These are phyloP conservation scores for Colletotrichum paranaense DNA, from an alignment of 2,329 filamentous ascomycete genomes.

Conservation along the genomic window DNA sequence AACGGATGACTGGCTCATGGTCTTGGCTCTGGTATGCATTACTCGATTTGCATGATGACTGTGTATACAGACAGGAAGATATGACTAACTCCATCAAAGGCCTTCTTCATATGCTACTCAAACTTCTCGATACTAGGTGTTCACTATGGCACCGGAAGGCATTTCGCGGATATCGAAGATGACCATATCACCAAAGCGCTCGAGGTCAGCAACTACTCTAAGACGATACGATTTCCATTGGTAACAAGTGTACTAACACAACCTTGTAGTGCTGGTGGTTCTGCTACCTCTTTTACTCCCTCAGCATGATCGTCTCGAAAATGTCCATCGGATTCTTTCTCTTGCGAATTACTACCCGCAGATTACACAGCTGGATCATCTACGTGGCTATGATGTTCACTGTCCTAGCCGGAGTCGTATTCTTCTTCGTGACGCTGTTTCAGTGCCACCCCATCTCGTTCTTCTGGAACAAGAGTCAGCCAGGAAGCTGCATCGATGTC, in stretches of 20 bases:
- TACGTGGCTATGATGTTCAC: constrained; percentile 49
- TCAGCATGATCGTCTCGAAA: constrained; percentile 51
- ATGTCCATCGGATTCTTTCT: constrained; percentile 56
- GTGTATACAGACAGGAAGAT: not conserved
- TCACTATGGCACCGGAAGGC: constrained; percentile 53
- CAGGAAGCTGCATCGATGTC: constrained; percentile 50
- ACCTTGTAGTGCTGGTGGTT: constrained; percentile 48
- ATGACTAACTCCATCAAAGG: constrained; percentile 35
- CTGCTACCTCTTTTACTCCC: constrained; percentile 50
- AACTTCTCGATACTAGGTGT: constrained; percentile 49
- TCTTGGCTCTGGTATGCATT: constrained; percentile 45
- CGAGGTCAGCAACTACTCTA: constrained; percentile 42
- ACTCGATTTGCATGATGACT: not conserved
- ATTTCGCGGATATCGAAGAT: constrained; percentile 44
- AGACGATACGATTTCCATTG: not conserved
- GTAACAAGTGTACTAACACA: not conserved
- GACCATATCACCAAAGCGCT: constrained; percentile 45
- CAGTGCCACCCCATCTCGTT: constrained; percentile 53
- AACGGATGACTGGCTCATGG: constrained; percentile 53
- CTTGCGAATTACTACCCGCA: constrained; percentile 51
- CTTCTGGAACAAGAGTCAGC: constrained; percentile 51
- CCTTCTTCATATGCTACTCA: constrained; percentile 50
- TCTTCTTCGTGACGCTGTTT: constrained; percentile 55
- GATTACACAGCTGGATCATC: constrained; percentile 48
- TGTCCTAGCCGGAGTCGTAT: constrained; percentile 49